A percentile compares a stretch with the other conserved stretches of the same genome.
phyloP scores from a whole-genome alignment of 202 grass and related monocot genomes.

The Dendrocalamus latiflorus region DNA sequence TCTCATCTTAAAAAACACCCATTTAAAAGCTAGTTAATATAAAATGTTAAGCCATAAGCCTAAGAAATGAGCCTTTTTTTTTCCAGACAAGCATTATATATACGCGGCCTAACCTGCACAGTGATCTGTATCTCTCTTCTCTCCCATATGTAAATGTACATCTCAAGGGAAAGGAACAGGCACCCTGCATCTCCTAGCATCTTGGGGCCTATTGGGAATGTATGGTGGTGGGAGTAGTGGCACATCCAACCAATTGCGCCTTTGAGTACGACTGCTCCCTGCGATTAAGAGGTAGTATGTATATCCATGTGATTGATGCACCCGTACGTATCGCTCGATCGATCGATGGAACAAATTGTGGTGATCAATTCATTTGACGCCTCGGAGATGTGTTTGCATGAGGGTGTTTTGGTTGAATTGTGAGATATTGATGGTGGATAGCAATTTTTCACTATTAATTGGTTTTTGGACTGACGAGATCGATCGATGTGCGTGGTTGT shows the following conservation, averaged over 20 bases:
- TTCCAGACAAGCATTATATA: slow-evolving; percentile 2
- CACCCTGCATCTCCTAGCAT: neutral
- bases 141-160: neutral
- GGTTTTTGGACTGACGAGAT: neutral
- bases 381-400: no score
- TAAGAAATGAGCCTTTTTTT: neutral
- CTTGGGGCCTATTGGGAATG: neutral
- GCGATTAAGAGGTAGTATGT: neutral
- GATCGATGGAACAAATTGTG: neutral
- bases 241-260: slow-evolving; percentile 9
- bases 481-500: neutral
- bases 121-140: neutral
- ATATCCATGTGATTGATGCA: neutral
- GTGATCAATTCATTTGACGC: neutral
- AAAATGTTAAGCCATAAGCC: no score
- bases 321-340: neutral
- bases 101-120: neutral
- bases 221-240: neutral
- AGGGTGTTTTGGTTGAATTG: neutral
- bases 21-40: no score
- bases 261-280: neutral
- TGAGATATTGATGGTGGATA: neutral
- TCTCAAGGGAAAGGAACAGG: slow-evolving; percentile 26
- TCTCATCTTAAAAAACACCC: no score
- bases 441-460: neutral